Evolutionary conservation across 345 rosid species (phyloP), one percentile per base, ranked within the genome.

Genomic region (Sonneratia alba): DNA sequence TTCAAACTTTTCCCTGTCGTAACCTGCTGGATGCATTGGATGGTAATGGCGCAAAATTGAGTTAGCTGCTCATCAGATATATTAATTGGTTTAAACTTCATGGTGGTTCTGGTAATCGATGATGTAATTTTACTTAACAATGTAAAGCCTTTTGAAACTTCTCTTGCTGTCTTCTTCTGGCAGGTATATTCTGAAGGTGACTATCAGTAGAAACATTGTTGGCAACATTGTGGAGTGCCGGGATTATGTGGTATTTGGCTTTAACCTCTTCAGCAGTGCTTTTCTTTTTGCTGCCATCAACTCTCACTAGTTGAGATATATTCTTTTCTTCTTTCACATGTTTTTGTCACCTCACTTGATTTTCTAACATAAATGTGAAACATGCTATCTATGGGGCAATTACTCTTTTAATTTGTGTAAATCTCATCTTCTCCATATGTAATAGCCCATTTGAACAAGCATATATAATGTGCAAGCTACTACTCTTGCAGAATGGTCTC

Each of bases 141-240:
- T 53, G 7, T 42, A 42, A 42, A 53, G 59, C 59, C 16, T 53
- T 1, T 53, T 53, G 22, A 18, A 53, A 53, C 59, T 4, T 53
- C 24, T 18, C 9, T 53, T 12, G 6, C 59, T 7, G 18, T 49
- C 19, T 37, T 21, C 21, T 3, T 27, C 74, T 27, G 70, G 74
- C 79, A 85, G 88, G 82, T 85, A 82, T 62, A 72, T 85, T 72
- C 78, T 85, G 81, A 85, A 77, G 76, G 86, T 81, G 72, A 82
- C 86, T 15, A 69, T 85, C 75, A 79, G 83, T 68, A 79, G 84
- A 70, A 81, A 81, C 74, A 80, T 73, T 74, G 80, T 82, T 64
- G 75, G 78, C 79, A 79, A 81, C 83, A 82, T 85, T 64, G 80
- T 82, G 72, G 83, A 82, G 77, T 73, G 38, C 76, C 83, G 75